Conservation (phyloP, 345 rosid genomes). For the Hibiscus syriacus region DNA sequence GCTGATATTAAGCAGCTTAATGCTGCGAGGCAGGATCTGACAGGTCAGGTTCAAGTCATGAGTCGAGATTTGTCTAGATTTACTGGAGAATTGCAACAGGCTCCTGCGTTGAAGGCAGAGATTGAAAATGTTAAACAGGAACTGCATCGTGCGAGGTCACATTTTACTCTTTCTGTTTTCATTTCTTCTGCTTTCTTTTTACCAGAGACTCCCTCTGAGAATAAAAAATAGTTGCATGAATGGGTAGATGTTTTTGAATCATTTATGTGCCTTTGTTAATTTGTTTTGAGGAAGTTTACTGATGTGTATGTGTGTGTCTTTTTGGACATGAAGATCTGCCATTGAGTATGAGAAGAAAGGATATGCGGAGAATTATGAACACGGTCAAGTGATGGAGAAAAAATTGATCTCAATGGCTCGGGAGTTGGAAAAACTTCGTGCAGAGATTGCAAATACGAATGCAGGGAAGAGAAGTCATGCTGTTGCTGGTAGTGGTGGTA, state of each 20-base stretch:
- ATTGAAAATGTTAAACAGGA: constrained; percentile 81
- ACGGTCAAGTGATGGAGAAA: constrained; percentile 84
- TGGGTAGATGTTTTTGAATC: constrained; percentile 2
- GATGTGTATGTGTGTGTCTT: not conserved
- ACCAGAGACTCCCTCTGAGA: not conserved
- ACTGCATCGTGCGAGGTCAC: constrained; percentile 81
- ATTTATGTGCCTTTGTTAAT: not conserved
- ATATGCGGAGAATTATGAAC: constrained; percentile 91
- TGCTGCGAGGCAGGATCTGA: constrained; percentile 62
- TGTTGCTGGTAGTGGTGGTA: constrained; percentile 38
- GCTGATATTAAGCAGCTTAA: constrained; percentile 70
- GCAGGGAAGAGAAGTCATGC: constrained; percentile 69
- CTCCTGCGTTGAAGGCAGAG: constrained; percentile 61
- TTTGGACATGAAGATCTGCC: constrained; percentile 52
- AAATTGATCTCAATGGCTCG: constrained; percentile 90
- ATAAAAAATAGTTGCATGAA: not conserved
- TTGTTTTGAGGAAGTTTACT: too few species aligned
- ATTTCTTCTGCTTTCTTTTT: not conserved
- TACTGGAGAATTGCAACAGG: constrained; percentile 64
- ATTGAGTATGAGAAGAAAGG: constrained; percentile 96
- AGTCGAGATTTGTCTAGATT: constrained; percentile 66
- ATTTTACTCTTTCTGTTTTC: not conserved
- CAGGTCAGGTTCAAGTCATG: constrained; percentile 60
- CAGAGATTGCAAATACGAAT: constrained; percentile 90
- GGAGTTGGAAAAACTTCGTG: constrained; percentile 90